Base-by-base conservation (phyloP, 1,284 basidiomycete species). In the Trichosporon ovoides region DNA sequence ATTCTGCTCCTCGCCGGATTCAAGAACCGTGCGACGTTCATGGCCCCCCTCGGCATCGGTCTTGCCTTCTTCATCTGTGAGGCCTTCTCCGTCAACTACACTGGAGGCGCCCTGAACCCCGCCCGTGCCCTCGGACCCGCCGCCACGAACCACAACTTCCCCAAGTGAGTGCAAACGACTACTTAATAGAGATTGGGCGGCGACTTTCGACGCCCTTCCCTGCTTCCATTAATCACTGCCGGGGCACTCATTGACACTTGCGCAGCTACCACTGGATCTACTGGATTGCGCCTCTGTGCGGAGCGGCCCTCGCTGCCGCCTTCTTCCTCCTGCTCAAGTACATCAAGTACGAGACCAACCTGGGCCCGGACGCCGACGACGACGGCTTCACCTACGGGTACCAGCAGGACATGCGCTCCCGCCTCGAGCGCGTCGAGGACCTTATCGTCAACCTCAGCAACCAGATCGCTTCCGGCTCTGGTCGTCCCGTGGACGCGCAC, bases 31-130 rank as follows among this genome's bases (percentile, higher is more conserved):
- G 77, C 75, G 13, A 82, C 81, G 0, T 81, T 79, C 67, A 73
- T 82, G 19, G 80, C 81, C 2, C 81, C 81, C 3, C 74, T 82
- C 57, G 80, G 78, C 49, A 82, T 82, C 55, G 80, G 81, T 51
- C 73, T 78, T 53, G 72, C 78, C 5, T 68, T 80, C n/a, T 80
- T 80, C 64, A 73, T 78, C 38, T 77, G 78, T 52, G 79, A 80
- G 65, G 64, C 80, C 35, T 68, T 79, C 18, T 73, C 73, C 33
- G 75, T 76, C n/a, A 74, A 71, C 62, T 77, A 75, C 64, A 77
- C 75, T 31, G 76, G 77, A 31, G 77, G 76, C 12, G 74, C 76
- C 2, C 66, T 78, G 52, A 78, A 78, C 63, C 77, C 77, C 10
- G 74, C 72, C 12, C 65, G 74, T 60, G 59, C 68, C 1, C 77